Evolutionary conservation across 1,284 basidiomycete species (phyloP).

Genomic region (Schizophyllum amplum): DNA sequence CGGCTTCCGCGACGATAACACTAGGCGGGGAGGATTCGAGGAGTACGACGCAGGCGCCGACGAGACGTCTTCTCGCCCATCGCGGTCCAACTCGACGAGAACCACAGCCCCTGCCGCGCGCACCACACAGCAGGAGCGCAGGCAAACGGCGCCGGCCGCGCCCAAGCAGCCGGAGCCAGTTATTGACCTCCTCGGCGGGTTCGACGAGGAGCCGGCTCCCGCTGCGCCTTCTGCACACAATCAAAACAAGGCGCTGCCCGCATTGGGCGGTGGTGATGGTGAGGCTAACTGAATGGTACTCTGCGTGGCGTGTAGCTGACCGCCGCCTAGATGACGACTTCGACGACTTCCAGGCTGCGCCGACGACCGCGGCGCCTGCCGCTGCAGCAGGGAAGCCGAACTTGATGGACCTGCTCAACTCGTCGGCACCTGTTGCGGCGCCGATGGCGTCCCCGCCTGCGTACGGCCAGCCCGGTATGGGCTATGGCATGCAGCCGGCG

Average conservation of each 20-base stretch:
- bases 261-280: conserved; percentile 38
- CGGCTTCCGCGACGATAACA: conserved; percentile 47
- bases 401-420: conserved; percentile 44
- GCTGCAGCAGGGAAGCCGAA: conserved; percentile 31
- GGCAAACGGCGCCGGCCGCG: conserved; percentile 33
- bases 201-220: conserved; percentile 45
- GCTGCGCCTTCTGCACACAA: conserved; percentile 30
- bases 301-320: background rate
- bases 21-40: conserved; percentile 55
- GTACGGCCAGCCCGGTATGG: conserved; percentile 16
- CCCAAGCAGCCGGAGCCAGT: conserved; percentile 41
- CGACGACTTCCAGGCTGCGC: conserved; percentile 84
- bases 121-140: conserved; percentile 17
- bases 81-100: conserved; percentile 13
- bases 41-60: conserved; percentile 98
- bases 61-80: conserved; percentile 37
- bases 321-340: conserved; percentile 73
- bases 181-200: conserved; percentile 64
- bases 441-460: conserved; percentile 18
- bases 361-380: conserved; percentile 26
- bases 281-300: conserved; percentile 9
- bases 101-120: conserved; percentile 15
- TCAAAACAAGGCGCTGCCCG: conserved; percentile 54
- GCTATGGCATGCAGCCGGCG: conserved; percentile 16
- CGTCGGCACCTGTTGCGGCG: conserved; percentile 18